Evolutionary conservation across 129 eudicot genomes (phyloP), one percentile per base, ranked within the genome.

Genomic region (Oenanthe sinensis): DNA sequence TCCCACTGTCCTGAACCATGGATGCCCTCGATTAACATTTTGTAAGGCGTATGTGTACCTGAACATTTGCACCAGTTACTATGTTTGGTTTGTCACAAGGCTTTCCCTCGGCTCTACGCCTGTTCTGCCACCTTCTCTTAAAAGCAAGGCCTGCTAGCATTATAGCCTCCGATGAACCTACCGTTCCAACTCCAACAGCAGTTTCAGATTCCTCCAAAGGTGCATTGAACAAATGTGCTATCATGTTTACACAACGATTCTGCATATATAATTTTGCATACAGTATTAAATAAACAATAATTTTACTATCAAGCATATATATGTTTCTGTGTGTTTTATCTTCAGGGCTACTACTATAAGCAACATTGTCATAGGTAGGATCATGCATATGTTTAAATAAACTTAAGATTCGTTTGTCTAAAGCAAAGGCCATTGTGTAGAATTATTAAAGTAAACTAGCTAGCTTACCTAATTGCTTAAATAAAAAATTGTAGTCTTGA

Each of bases 111-210:
- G 87, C 87, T 81, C 73, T 84, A 12, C 82, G 75, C 71, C 69
- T 84, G 80, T 84, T 81, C 52, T 84, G 87, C 87, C 87, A 84
- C 76, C 73, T 77, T 79, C 84, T 84, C 82, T 84, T 85, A 76
- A 85, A 85, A 68, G 87, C 87, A 13, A 85, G 82, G 45, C 87
- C 87, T 6, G 87, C 87, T 19, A 85, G 72, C 87, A 85, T 85
- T 60, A 85, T 85, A n/a, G 87, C 87, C 77, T 85, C 87, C 0
- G 87, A 85, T 33, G 87, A 85, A 14, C 87, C 87, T 0, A 85
- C 87, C 1, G 87, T 85, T 52, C 87, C 87, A 17, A 81, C 87
- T n/a, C 87, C 87, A 13, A 85, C 69, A 4, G 82, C 87, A 10
- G 82, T 24, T 69, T 85, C 85, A 16, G 77, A 60, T 16, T 81